phyloP scores from a whole-genome alignment of 2,329 filamentous ascomycete genomes.

The Xylaria hypoxylon region DNA sequence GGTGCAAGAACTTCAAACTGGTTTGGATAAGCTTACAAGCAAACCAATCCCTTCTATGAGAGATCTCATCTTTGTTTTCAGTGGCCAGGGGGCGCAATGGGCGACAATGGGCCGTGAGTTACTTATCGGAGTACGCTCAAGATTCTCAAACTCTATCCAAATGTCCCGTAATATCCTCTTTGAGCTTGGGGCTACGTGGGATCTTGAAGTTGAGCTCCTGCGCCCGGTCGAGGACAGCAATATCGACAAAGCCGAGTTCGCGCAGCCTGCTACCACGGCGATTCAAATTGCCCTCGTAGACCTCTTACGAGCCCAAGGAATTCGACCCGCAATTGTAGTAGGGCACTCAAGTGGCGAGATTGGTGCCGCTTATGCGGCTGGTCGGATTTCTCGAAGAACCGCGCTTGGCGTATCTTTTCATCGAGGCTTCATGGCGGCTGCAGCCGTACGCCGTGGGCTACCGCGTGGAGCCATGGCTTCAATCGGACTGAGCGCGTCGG shows the following conservation, averaged over 20 bases:
- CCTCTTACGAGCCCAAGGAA: constrained; percentile 5
- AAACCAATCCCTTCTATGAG: neutral
- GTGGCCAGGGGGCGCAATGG: constrained; percentile 41
- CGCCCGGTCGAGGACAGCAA: neutral
- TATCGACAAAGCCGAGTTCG: constrained; percentile 14
- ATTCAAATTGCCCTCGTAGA: constrained; percentile 28
- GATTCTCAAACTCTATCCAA: neutral
- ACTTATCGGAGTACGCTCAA: neutral
- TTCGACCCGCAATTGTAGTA: constrained; percentile 11
- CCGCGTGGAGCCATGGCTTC: too few relatives aligned
- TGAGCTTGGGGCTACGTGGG: constrained; percentile 32
- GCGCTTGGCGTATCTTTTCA: constrained; percentile 23
- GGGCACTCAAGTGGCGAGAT: constrained; percentile 33
- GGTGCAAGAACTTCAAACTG: constrained; percentile 10
- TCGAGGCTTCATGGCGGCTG: constrained; percentile 25
- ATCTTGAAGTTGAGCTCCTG: constrained; percentile 28
- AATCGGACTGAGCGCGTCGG: too few relatives aligned
- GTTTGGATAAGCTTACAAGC: neutral
- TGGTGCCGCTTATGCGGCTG: constrained; percentile 27
- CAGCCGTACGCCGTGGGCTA: too few relatives aligned
- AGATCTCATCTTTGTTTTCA: constrained; percentile 33
- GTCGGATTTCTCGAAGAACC: constrained; percentile 1
- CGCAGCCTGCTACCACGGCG: constrained; percentile 25
- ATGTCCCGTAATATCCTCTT: too few relatives aligned
- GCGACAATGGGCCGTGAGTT: constrained; percentile 41